phyloP scores from a whole-genome alignment of 2,329 filamentous ascomycete species.

The Colletotrichum sp. region DNA sequence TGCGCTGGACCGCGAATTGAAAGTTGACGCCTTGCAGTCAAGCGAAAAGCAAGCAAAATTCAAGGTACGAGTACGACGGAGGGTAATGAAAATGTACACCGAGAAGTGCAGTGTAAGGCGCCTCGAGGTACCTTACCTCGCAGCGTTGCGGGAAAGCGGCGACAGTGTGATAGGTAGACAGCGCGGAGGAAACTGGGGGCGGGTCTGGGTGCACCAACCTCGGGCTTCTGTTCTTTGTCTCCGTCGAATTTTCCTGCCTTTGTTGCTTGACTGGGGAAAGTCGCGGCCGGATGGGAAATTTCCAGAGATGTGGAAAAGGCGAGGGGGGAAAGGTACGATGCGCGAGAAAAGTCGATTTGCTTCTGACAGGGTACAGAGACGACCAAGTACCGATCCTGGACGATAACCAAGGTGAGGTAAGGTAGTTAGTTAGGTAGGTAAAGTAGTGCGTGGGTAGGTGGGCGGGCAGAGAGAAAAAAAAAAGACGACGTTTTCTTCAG shows the following conservation, averaged over 20 bases:
- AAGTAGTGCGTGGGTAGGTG: neutral
- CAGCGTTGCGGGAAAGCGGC: neutral
- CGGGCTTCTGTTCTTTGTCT: neutral
- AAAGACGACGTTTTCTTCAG: neutral
- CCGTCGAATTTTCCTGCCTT: neutral
- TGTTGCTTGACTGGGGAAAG: neutral
- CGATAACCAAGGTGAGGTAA: neutral
- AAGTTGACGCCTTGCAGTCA: neutral
- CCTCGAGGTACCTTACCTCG: neutral
- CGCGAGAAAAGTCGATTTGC: neutral
- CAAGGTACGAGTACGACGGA: neutral
- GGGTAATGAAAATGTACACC: neutral
- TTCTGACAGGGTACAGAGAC: neutral
- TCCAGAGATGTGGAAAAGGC: neutral
- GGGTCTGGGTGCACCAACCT: neutral
- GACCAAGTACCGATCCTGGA: neutral
- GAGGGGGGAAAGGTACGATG: neutral
- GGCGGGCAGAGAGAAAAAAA: neutral
- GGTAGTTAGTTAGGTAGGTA: neutral
- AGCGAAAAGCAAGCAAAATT: neutral
- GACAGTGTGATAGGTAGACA: neutral
- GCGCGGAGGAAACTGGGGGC: neutral
- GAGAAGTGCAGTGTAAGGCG: neutral
- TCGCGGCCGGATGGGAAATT: neutral
- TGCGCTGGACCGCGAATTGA: neutral